phyloP scores from a whole-genome alignment of 2,329 filamentous ascomycete genomes.

The Sphaerulina vaccinii region DNA sequence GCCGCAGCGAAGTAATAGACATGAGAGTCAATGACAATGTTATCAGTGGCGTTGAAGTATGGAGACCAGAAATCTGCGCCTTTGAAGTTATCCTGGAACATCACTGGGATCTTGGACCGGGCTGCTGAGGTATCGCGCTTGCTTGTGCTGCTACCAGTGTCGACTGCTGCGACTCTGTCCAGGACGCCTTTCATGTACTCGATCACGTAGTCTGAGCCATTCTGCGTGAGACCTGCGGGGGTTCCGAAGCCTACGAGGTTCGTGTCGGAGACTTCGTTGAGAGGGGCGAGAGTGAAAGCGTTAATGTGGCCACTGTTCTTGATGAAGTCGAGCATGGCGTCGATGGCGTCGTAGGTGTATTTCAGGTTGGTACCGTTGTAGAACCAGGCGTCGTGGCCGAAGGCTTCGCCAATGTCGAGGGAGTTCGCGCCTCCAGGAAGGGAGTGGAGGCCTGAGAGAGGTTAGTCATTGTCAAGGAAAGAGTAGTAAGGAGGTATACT shows the following conservation, averaged over 20 bases:
- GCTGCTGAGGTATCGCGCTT: no score
- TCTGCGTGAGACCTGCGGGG: conserved; percentile 33
- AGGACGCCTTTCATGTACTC: conserved; percentile 38
- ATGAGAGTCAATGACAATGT: conserved; percentile 37
- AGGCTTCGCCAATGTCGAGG: conserved; percentile 30
- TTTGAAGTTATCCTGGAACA: conserved; percentile 38
- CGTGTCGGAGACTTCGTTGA: conserved; percentile 43
- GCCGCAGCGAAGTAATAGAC: conserved; percentile 36
- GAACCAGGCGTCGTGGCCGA: conserved; percentile 39
- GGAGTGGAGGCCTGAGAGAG: conserved; percentile 36
- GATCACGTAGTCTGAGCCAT: conserved; percentile 35
- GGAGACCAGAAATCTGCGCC: conserved; percentile 33
- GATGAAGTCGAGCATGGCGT: conserved; percentile 38
- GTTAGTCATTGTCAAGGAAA: no score
- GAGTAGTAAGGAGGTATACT: no score
- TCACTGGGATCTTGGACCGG: no score
- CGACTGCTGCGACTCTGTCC: conserved; percentile 27
- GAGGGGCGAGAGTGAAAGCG: conserved; percentile 39
- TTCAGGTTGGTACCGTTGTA: conserved; percentile 38
- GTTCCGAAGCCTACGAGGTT: conserved; percentile 38
- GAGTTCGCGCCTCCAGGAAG: conserved; percentile 38
- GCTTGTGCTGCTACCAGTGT: no score
- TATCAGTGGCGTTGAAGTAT: conserved; percentile 28
- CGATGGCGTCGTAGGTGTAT: conserved; percentile 37
- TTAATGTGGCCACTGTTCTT: conserved; percentile 31